Conservation (phyloP, 768 basidiomycete genomes). For the Albatrellus ellisii region DNA sequence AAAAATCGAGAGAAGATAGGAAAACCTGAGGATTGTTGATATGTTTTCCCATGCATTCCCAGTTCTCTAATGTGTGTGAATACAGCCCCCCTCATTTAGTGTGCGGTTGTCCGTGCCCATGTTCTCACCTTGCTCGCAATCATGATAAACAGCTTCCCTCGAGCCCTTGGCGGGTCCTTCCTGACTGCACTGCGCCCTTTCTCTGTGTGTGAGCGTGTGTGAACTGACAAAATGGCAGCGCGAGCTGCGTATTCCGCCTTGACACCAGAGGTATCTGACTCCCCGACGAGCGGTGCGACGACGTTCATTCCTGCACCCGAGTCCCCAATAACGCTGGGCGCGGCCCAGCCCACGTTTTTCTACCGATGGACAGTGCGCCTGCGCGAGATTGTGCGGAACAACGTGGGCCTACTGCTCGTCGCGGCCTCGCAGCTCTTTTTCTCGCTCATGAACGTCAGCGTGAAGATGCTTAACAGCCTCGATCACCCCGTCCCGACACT, state of each 20-base stretch:
- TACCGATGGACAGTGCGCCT: background rate
- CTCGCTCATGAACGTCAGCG: conserved; percentile 44
- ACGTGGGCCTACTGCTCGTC: conserved; percentile 50
- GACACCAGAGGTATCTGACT: background rate
- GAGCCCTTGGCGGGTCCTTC: background rate
- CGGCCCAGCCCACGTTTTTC: background rate
- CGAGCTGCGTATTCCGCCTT: conserved; percentile 20
- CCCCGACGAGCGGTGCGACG: background rate
- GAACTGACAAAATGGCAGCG: too few relatives aligned
- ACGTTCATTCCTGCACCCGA: conserved; percentile 3
- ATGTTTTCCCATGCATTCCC: too few relatives aligned
- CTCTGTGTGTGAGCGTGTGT: too few relatives aligned
- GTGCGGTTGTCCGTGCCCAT: too few relatives aligned
- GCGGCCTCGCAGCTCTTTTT: conserved; percentile 45
- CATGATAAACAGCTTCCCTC: background rate
- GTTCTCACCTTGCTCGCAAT: too few relatives aligned
- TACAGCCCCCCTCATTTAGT: too few relatives aligned
- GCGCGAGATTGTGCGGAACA: conserved; percentile 17
- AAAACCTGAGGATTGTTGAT: too few relatives aligned
- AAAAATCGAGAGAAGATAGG: too few relatives aligned
- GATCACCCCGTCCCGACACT: conserved; percentile 45
- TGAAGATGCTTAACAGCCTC: conserved; percentile 46
- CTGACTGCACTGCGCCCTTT: background rate
- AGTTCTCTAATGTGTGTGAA: too few relatives aligned
- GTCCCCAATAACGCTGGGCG: background rate